These are phyloP conservation scores for Mycena maculata DNA, from an alignment of 768 basidiomycete species.

Conservation along the genomic window DNA sequence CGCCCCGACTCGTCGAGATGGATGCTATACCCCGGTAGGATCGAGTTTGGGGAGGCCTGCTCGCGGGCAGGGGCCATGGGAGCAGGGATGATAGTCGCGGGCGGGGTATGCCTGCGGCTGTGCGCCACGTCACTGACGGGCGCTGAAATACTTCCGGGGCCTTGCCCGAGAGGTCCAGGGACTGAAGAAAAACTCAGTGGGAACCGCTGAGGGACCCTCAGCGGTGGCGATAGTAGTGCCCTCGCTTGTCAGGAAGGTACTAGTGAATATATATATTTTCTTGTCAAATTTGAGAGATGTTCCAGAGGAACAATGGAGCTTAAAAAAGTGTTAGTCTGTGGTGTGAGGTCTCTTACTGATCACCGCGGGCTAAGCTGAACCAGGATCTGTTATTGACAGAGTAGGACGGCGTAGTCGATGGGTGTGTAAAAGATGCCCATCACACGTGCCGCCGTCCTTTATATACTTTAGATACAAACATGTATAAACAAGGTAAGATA, in stretches of 20 bases:
- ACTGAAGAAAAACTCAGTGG: background rate
- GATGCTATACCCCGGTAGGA: background rate
- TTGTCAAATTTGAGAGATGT: background rate
- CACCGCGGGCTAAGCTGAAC: conserved; percentile 4
- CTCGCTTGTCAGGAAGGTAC: background rate
- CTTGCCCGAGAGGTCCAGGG: background rate
- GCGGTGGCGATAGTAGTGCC: background rate
- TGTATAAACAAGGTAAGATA: no score
- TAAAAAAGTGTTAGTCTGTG: conserved; percentile 19
- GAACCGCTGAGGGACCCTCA: background rate
- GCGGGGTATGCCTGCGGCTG: background rate
- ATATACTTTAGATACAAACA: no score
- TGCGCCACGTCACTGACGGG: background rate
- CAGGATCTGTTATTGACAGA: background rate
- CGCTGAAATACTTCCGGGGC: background rate
- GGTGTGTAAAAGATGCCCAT: background rate
- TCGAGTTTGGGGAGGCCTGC: background rate
- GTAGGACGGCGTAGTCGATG: background rate
- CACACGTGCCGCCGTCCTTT: no score
- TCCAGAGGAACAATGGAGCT: conserved; percentile 12
- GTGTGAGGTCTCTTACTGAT: conserved; percentile 1
- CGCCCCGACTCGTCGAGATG: background rate
- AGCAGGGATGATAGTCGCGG: background rate
- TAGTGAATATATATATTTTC: conserved; percentile 2
- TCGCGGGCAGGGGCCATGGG: no score